Percentiles rank a stretch among this genome's conserved stretches.
phyloP scores from a whole-genome alignment of 768 basidiomycete species.

The Mycena chlorophos region DNA sequence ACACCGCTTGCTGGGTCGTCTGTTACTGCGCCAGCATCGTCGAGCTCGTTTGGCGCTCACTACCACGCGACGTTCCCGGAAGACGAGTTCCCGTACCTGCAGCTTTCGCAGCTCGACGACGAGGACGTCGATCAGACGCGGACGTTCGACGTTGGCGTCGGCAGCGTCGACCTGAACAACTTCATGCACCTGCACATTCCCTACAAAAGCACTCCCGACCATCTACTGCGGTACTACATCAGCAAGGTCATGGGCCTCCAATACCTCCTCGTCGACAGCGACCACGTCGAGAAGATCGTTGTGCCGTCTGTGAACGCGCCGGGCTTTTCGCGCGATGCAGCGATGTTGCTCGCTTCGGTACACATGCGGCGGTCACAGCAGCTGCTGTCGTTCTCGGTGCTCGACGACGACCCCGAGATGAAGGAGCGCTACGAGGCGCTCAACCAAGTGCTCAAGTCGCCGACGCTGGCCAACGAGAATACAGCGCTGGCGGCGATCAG shows the following conservation, averaged over 20 bases:
- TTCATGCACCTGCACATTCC: not conserved
- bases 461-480: slow-evolving; percentile 47
- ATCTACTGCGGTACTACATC: slow-evolving; percentile 51
- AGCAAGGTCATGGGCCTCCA: slow-evolving; percentile 63
- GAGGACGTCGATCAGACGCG: not conserved
- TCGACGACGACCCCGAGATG: slow-evolving; percentile 27
- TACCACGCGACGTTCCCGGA: slow-evolving; percentile 16
- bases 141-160: not conserved
- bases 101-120: no score
- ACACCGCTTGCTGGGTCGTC: not conserved
- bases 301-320: slow-evolving; percentile 49
- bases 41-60: slow-evolving; percentile 31
- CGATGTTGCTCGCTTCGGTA: slow-evolving; percentile 61
- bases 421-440: slow-evolving; percentile 30
- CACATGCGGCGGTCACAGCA: slow-evolving; percentile 39
- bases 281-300: slow-evolving; percentile 48
- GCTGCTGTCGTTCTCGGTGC: slow-evolving; percentile 25
- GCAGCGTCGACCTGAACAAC: not conserved
- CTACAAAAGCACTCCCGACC: slow-evolving; percentile 20
- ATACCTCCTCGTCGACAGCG: slow-evolving; percentile 63
- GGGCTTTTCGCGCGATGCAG: slow-evolving; percentile 54
- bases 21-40: slow-evolving; percentile 23
- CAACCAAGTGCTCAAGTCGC: slow-evolving; percentile 24
- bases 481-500: slow-evolving; percentile 81
- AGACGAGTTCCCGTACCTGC: not conserved